These are phyloP conservation scores for Globisporangium mamillatum DNA, from an alignment of 352 stramenopile species.

Conservation along the genomic window DNA sequence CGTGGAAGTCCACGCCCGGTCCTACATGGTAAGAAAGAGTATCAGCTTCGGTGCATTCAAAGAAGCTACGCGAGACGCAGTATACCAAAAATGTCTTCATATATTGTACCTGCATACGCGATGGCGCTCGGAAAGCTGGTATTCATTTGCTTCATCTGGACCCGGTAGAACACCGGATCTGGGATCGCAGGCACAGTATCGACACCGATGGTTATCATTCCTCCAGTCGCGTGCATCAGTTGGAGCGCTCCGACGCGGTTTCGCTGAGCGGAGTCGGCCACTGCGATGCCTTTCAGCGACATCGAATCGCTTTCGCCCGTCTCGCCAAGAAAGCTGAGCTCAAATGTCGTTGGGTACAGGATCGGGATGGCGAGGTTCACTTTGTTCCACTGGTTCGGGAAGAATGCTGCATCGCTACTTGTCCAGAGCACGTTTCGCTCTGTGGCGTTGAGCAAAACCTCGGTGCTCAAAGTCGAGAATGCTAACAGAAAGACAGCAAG, in stretches of 20 bases:
- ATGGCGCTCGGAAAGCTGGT: slow-evolving; percentile 11
- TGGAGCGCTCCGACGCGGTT: slow-evolving; percentile 21
- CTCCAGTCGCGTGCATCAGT: slow-evolving; percentile 34
- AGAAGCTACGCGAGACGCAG: not conserved
- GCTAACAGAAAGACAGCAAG: slow-evolving; percentile 20
- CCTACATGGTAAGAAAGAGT: slow-evolving; percentile 20
- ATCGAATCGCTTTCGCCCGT: slow-evolving; percentile 26
- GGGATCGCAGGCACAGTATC: not conserved
- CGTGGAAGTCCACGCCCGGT: slow-evolving; percentile 28
- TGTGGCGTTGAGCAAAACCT: slow-evolving; percentile 34
- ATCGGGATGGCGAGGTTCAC: slow-evolving; percentile 22
- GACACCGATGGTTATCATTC: slow-evolving; percentile 34
- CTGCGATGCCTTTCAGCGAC: slow-evolving; percentile 35
- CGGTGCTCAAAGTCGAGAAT: slow-evolving; percentile 32
- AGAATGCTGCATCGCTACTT: slow-evolving; percentile 15
- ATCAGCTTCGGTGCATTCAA: not conserved
- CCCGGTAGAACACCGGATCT: slow-evolving; percentile 30
- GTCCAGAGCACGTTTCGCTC: slow-evolving; percentile 30
- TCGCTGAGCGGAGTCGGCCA: slow-evolving; percentile 19
- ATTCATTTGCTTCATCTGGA: slow-evolving; percentile 23
- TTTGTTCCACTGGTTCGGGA: slow-evolving; percentile 31
- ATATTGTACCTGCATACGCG: slow-evolving; percentile 34
- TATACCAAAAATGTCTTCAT: not conserved
- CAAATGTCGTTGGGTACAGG: slow-evolving; percentile 17
- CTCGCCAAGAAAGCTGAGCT: slow-evolving; percentile 36